Conservation (phyloP, 192 early-diverging fungal species). For the Coemansia aciculifera region DNA sequence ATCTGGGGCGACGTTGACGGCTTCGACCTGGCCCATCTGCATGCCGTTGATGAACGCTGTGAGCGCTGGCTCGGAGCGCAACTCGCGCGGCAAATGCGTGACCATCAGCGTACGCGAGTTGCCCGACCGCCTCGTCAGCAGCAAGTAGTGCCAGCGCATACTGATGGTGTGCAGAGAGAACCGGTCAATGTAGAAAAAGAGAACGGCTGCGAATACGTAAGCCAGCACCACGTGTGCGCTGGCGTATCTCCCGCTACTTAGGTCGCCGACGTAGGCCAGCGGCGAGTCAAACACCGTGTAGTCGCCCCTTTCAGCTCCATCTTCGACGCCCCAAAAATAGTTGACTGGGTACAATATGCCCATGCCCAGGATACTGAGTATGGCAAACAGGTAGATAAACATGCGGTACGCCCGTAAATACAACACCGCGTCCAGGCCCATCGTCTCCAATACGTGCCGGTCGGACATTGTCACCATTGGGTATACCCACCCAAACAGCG, state of each 20-base stretch:
- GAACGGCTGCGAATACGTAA: conserved; percentile 43
- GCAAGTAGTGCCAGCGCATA: conserved; percentile 57
- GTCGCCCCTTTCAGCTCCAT: background rate
- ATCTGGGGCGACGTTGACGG: conserved; percentile 62
- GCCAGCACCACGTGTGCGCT: conserved; percentile 40
- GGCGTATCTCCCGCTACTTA: conserved; percentile 27
- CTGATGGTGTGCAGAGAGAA: conserved; percentile 51
- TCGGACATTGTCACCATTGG: conserved; percentile 52
- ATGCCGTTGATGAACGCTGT: conserved; percentile 62
- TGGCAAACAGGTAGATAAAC: conserved; percentile 52
- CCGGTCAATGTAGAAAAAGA: conserved; percentile 54
- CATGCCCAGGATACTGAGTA: conserved; percentile 42
- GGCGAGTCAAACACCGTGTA: conserved; percentile 53
- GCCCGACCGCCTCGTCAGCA: conserved; percentile 46
- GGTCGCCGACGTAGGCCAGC: conserved; percentile 24
- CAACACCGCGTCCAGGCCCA: conserved; percentile 52
- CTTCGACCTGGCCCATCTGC: conserved; percentile 63
- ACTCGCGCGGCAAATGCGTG: conserved; percentile 62
- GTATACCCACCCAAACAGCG: conserved; percentile 53
- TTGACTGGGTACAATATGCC: conserved; percentile 47
- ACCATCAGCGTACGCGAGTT: conserved; percentile 69
- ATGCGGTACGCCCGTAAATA: conserved; percentile 51
- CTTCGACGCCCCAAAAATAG: conserved; percentile 37
- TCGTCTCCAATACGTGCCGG: conserved; percentile 52
- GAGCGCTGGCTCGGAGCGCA: conserved; percentile 57